Percentiles rank a stretch among this genome's conserved stretches.
Conservation (phyloP, 331 rosid species). For the Malus hybrid region DNA sequence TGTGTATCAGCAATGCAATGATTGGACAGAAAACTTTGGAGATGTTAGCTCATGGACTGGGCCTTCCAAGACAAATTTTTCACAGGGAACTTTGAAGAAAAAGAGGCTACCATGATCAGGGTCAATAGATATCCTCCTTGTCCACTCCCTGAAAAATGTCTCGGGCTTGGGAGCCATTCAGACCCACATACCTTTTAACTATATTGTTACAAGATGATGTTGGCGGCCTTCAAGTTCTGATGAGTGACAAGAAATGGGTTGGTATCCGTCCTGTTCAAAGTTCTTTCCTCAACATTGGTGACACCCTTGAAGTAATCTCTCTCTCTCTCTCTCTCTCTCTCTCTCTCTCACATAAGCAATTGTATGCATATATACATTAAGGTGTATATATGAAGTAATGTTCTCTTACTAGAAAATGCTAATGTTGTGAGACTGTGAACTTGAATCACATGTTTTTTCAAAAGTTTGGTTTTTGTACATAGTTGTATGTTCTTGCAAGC, state of each 20-base stretch:
- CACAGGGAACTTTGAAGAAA: neutral
- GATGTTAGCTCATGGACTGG: slow-evolving; percentile 13
- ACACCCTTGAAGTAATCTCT: slow-evolving; percentile 7
- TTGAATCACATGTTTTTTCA: neutral
- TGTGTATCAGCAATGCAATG: slow-evolving; percentile 5
- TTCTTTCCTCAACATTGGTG: slow-evolving; percentile 13
- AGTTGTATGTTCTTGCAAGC: neutral
- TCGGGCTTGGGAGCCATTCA: slow-evolving; percentile 21
- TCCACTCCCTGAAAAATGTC: slow-evolving; percentile 18
- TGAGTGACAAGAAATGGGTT: slow-evolving; percentile 3
- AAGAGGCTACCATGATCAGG: slow-evolving; percentile 11
- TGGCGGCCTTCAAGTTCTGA: slow-evolving; percentile 11
- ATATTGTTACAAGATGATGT: slow-evolving; percentile 12
- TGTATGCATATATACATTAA: neutral
- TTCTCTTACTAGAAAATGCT: neutral
- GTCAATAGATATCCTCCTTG: slow-evolving; percentile 13
- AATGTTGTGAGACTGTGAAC: neutral
- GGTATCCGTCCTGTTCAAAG: slow-evolving; percentile 13
- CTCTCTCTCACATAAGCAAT: no score
- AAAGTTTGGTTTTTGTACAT: neutral
- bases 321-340: neutral
- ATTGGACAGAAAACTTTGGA: slow-evolving; percentile 6
- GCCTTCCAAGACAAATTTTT: slow-evolving; percentile 5
- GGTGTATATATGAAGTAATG: neutral
- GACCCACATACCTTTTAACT: slow-evolving; percentile 13